These are phyloP conservation scores for Prunus salicina DNA, from an alignment of 306 rosid species.

Conservation along the genomic window DNA sequence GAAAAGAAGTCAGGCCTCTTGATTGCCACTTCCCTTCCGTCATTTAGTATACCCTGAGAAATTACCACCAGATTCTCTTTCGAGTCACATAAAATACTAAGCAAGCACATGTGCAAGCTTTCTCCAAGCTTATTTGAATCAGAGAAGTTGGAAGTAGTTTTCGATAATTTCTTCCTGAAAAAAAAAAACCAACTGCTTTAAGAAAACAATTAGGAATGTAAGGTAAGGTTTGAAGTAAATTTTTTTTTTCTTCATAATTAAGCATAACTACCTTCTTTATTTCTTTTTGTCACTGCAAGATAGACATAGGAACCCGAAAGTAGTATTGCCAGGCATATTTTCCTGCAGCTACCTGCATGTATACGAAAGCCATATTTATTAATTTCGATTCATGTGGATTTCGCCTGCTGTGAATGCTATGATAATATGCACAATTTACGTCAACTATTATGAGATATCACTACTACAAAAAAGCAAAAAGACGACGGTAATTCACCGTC, in stretches of 20 bases:
- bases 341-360: conserved; percentile 35
- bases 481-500: no score
- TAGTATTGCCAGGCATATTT: conserved; percentile 23
- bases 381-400: not conserved
- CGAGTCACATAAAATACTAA: not conserved
- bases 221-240: not conserved
- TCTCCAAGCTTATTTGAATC: conserved; percentile 57
- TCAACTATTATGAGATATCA: no score
- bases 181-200: no score
- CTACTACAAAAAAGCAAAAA: no score
- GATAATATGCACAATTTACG: not conserved
- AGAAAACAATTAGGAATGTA: not conserved
- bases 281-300: conserved; percentile 21
- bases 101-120: conserved; percentile 18
- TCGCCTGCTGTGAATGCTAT: not conserved
- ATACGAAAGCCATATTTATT: not conserved
- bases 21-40: conserved; percentile 62
- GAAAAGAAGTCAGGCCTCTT: conserved; percentile 36
- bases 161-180: conserved; percentile 3
- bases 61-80: not conserved
- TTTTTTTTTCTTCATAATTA: not conserved
- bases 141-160: conserved; percentile 51
- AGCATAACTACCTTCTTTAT: conserved; percentile 17
- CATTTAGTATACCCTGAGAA: conserved; percentile 46
- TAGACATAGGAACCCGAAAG: conserved; percentile 21